Evolutionary conservation across 2,329 filamentous ascomycete species (phyloP), one percentile per base, ranked within the genome.

Genomic region (Periconia digitata): DNA sequence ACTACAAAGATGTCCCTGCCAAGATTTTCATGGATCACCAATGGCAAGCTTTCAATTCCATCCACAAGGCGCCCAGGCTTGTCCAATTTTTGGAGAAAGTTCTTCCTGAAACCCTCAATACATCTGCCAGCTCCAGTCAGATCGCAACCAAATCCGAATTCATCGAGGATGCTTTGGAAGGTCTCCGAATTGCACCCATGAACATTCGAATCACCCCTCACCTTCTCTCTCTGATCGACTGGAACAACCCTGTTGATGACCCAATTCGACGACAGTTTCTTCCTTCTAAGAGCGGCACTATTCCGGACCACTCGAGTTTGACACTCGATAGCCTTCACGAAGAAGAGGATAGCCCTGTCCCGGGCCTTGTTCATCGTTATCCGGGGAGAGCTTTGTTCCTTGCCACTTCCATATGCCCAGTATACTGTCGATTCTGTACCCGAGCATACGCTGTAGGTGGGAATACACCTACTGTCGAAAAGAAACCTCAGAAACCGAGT

Each of bases 361-460:
- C 74, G 15, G 82, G 81, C 0, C 64, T 86, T 2, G 81, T 86
- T 2, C 83, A 85, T 62, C 75, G 83, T n/a, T 86, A 87, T 60
- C 78, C 78, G 0, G 82, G 85, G 50, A 85, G 83, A 63, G 83
- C 79, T 2, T 65, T 86, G 6, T 84, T 86, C 46, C 69, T 86
- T 23, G 82, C 81, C 12, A 79, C 76, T 0, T 82, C 79, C 2
- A 78, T 83, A 15, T 86, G 83, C 56, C 83, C 83, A 0, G 80
- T 83, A 0, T 85, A 85, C 62, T 86, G 84, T 66, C 73, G 76
- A 43, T 85, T 78, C 58, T 86, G 84, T 66, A 86, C 83, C 1
- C 77, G 83, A 10, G 81, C 81, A 0, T 83, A 83, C 53, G 77
- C 77, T 0, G 77, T 86, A 2, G 84, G 84, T 0, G 75, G 69